Conservation (phyloP, 2,329 filamentous ascomycete species). For the Aspergillus glaucus region DNA sequence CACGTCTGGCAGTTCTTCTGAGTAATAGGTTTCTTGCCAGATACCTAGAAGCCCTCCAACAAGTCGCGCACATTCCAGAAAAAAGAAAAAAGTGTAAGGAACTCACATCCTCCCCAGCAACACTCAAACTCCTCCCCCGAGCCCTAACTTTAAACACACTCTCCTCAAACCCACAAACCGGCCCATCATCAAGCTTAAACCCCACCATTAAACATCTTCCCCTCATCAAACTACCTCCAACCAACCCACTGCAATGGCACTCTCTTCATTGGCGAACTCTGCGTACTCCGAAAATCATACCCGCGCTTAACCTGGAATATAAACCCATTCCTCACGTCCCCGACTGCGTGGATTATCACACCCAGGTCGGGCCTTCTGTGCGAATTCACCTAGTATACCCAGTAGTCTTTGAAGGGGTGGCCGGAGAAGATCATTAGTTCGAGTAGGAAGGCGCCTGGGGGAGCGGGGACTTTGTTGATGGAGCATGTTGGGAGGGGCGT, state of each 20-base stretch:
- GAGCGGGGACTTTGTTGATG: neutral
- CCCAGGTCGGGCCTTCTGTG: slow-evolving; percentile 13
- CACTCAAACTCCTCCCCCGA: too few relatives aligned
- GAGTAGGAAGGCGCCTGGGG: slow-evolving; percentile 17
- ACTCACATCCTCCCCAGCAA: too few relatives aligned
- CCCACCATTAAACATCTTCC: slow-evolving; percentile 21
- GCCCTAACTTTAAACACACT: slow-evolving; percentile 6
- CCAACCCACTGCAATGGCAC: slow-evolving; percentile 28
- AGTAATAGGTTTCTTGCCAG: slow-evolving; percentile 12
- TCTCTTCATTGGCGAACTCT: slow-evolving; percentile 13
- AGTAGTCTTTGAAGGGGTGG: slow-evolving; percentile 31
- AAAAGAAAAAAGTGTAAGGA: too few relatives aligned
- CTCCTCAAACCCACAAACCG: slow-evolving; percentile 23
- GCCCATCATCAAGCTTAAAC: slow-evolving; percentile 12
- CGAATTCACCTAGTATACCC: slow-evolving; percentile 27
- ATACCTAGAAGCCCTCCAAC: too few relatives aligned
- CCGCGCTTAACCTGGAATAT: slow-evolving; percentile 24
- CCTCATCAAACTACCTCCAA: slow-evolving; percentile 15
- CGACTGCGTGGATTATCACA: slow-evolving; percentile 24
- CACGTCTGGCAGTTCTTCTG: slow-evolving; percentile 33
- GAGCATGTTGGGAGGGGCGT: neutral
- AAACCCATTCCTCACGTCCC: slow-evolving; percentile 28
- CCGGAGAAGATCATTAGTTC: slow-evolving; percentile 28
- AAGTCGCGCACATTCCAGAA: too few relatives aligned
- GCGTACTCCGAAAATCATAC: slow-evolving; percentile 13